These are phyloP conservation scores for Epichloe typhina DNA, from an alignment of 2,329 filamentous ascomycete species.

Conservation along the genomic window DNA sequence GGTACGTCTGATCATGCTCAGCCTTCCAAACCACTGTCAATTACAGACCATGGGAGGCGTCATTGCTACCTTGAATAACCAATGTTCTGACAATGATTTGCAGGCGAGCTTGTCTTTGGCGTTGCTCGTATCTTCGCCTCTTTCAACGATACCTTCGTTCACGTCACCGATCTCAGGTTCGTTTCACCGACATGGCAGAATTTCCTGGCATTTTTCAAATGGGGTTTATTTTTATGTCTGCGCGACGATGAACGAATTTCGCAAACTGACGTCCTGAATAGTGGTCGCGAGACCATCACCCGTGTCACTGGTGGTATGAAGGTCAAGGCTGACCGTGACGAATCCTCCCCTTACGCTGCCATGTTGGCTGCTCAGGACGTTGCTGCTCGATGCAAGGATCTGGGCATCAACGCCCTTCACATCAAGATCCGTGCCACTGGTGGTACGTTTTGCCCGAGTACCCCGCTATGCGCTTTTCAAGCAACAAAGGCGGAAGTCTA, in stretches of 20 bases:
- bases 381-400: slow-evolving; percentile 67
- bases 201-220: neutral
- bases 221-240: neutral
- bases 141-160: slow-evolving; percentile 89
- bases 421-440: slow-evolving; percentile 99
- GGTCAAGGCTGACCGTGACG: slow-evolving; percentile 99
- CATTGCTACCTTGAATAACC: neutral
- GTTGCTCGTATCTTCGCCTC: slow-evolving; percentile 94
- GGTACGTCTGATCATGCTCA: slow-evolving; percentile 38
- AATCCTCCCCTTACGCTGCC: slow-evolving; percentile 98
- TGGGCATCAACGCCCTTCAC: slow-evolving; percentile 81
- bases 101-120: slow-evolving; percentile 94
- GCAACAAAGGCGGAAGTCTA: neutral
- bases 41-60: neutral
- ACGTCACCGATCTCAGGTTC: slow-evolving; percentile 97
- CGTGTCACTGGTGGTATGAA: slow-evolving; percentile 99
- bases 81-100: slow-evolving; percentile 9
- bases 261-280: slow-evolving; percentile 29
- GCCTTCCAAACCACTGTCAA: neutral
- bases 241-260: neutral
- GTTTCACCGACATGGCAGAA: slow-evolving; percentile 20
- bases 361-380: slow-evolving; percentile 99
- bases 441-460: slow-evolving; percentile 43
- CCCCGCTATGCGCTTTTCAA: neutral
- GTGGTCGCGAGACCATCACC: slow-evolving; percentile 99